phyloP scores from a whole-genome alignment of 805 yeast genomes.

The Kodamaea kaohsiungensis region DNA sequence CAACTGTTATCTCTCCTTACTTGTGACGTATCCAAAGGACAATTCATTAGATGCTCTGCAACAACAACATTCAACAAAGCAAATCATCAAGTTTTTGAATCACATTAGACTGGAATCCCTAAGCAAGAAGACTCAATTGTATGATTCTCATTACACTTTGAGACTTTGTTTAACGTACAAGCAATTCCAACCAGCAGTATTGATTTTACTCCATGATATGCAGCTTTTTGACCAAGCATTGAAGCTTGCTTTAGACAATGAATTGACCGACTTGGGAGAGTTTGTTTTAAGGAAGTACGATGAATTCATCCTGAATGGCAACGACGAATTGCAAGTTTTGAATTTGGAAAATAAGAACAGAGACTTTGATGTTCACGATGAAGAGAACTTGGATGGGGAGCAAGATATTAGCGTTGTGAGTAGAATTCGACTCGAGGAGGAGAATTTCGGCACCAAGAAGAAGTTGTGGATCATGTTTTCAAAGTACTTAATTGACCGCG shows the following conservation, averaged over 20 bases:
- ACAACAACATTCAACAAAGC: conserved; percentile 43
- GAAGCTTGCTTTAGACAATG: conserved; percentile 63
- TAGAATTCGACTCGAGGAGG: conserved; percentile 35
- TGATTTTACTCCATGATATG: conserved; percentile 64
- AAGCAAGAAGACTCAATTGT: conserved; percentile 24
- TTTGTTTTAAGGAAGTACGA: conserved; percentile 36
- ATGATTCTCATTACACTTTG: conserved; percentile 73
- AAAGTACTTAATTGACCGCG: conserved; percentile 43
- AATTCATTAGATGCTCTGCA: background rate
- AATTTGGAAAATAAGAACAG: background rate
- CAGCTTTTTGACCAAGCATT: conserved; percentile 80
- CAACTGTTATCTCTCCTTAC: conserved; percentile 68
- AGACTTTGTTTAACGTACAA: conserved; percentile 66
- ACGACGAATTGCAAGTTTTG: conserved; percentile 11
- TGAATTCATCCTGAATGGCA: conserved; percentile 15
- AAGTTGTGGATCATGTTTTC: conserved; percentile 73
- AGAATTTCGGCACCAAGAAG: conserved; percentile 51
- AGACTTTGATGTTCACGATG: conserved; percentile 3
- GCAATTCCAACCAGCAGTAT: conserved; percentile 65
- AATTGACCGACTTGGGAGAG: conserved; percentile 55
- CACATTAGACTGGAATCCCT: conserved; percentile 21
- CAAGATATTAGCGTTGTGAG: conserved; percentile 38
- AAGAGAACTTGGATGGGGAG: conserved; percentile 27
- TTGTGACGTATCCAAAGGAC: conserved; percentile 46
- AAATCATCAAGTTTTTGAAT: conserved; percentile 34